Percentiles rank a stretch among this genome's conserved stretches.
These are phyloP conservation scores for Gracilaria domingensis DNA, from an alignment of 23 red algal species.

Conservation along the genomic window DNA sequence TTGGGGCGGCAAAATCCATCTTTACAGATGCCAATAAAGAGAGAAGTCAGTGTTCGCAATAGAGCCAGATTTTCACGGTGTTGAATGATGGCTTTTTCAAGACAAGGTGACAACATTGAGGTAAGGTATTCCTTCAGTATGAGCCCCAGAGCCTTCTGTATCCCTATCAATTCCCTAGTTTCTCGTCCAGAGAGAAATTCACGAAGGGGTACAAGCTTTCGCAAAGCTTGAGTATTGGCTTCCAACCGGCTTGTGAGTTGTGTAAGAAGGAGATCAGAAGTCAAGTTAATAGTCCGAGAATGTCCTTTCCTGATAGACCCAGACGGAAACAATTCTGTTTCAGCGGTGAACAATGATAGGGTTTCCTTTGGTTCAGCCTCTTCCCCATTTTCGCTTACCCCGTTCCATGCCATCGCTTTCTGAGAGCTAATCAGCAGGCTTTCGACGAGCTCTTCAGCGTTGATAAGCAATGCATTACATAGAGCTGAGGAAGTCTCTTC, in stretches of 20 bases:
- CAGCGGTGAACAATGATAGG: background rate
- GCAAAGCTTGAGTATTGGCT: background rate
- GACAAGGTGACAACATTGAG: conserved; percentile 31
- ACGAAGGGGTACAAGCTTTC: conserved; percentile 4
- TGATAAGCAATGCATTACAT: background rate
- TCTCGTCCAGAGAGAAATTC: background rate
- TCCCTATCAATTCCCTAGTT: background rate
- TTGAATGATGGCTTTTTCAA: conserved; percentile 5
- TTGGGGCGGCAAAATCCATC: conserved; percentile 80
- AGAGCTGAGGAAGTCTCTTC: background rate
- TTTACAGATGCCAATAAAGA: conserved; percentile 71
- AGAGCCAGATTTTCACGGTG: conserved; percentile 46
- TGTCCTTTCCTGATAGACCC: background rate
- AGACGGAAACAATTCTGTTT: background rate
- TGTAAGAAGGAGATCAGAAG: conserved; percentile 14
- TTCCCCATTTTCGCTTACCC: background rate
- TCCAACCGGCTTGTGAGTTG: background rate
- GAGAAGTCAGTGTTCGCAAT: conserved; percentile 51
- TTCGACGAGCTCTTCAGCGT: background rate
- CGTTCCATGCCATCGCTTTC: conserved; percentile 22
- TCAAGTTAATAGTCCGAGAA: background rate
- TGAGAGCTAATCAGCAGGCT: conserved; percentile 27
- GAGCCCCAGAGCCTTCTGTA: conserved; percentile 24
- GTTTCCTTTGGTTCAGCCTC: background rate
- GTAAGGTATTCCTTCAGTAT: conserved; percentile 31